Evolutionary conservation across 495 filamentous ascomycete genomes (phyloP).

Genomic region (Lepraria neglecta): DNA sequence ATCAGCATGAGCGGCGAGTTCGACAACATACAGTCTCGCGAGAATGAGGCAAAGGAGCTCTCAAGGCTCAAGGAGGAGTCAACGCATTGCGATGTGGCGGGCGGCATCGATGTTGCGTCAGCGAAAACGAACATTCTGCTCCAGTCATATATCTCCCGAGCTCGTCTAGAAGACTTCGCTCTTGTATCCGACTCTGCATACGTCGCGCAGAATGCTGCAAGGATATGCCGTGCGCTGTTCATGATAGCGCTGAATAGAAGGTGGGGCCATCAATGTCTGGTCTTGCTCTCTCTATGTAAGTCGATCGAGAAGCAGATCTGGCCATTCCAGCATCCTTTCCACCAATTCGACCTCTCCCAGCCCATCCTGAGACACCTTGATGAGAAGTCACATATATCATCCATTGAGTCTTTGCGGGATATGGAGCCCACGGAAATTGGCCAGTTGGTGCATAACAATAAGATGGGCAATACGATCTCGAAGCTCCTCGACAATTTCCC

Average conservation of each 20-base stretch:
- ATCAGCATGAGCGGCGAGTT: conserved; percentile 96
- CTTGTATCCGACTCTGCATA: conserved; percentile 87
- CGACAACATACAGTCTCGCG: conserved; percentile 87
- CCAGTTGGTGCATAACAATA: conserved; percentile 79
- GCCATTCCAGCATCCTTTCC: conserved; percentile 89
- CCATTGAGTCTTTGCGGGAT: conserved; percentile 76
- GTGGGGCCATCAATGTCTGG: conserved; percentile 91
- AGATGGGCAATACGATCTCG: conserved; percentile 72
- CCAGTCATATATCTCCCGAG: conserved; percentile 90
- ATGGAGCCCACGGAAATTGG: conserved; percentile 93
- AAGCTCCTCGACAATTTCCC: conserved; percentile 88
- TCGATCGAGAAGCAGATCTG: conserved; percentile 94
- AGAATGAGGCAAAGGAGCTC: conserved; percentile 79
- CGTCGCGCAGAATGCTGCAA: conserved; percentile 88
- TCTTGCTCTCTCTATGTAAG: conserved; percentile 83
- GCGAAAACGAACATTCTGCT: conserved; percentile 93
- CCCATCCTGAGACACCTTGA: conserved; percentile 80
- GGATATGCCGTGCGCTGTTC: conserved; percentile 91
- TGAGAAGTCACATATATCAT: conserved; percentile 59
- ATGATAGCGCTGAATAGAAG: conserved; percentile 92
- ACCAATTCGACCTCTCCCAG: conserved; percentile 86
- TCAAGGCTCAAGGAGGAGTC: conserved; percentile 55
- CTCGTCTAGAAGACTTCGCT: conserved; percentile 84
- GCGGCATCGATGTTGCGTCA: conserved; percentile 69
- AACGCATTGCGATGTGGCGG: conserved; percentile 65